Percentiles rank a stretch among this genome's conserved stretches.
These are phyloP conservation scores for Vigna nakashimae DNA, from an alignment of 306 rosid species.

Conservation along the genomic window DNA sequence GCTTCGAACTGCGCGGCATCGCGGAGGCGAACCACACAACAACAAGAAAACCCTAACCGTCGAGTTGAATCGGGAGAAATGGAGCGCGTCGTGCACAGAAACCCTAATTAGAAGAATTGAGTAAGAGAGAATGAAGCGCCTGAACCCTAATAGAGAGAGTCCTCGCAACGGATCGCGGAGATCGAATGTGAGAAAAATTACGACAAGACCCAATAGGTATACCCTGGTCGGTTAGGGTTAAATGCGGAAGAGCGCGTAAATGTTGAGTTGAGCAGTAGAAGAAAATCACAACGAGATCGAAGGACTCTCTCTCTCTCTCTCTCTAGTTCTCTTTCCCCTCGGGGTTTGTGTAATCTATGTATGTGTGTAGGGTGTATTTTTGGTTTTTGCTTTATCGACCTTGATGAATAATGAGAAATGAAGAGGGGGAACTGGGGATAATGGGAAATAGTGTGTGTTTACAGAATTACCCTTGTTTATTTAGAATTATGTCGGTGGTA, in stretches of 20 bases:
- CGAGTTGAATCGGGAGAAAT: constrained; percentile 29
- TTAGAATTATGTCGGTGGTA: constrained; percentile 45
- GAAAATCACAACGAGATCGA: constrained; percentile 43
- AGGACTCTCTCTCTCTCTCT: constrained; percentile 1
- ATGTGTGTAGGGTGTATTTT: neutral
- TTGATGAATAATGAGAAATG: constrained; percentile 46
- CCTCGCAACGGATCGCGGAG: constrained; percentile 46
- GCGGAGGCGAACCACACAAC: constrained; percentile 44
- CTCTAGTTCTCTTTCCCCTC: neutral
- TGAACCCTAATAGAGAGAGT: constrained; percentile 55
- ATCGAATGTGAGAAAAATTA: constrained; percentile 51
- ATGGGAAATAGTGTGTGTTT: neutral
- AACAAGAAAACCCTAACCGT: constrained; percentile 51
- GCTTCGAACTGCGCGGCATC: constrained; percentile 99
- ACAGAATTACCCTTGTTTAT: constrained; percentile 45
- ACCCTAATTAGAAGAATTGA: constrained; percentile 53
- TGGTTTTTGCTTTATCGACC: constrained; percentile 35
- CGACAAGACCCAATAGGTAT: constrained; percentile 29
- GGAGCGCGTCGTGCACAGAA: constrained; percentile 38
- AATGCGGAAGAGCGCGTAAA: constrained; percentile 48
- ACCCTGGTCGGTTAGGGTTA: constrained; percentile 54
- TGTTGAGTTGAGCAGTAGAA: constrained; percentile 25
- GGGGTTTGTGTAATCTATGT: neutral
- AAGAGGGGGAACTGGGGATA: constrained; percentile 38
- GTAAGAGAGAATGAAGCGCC: constrained; percentile 29